phyloP scores from a whole-genome alignment of 441 rosid species.

The Mallotus japonicus region DNA sequence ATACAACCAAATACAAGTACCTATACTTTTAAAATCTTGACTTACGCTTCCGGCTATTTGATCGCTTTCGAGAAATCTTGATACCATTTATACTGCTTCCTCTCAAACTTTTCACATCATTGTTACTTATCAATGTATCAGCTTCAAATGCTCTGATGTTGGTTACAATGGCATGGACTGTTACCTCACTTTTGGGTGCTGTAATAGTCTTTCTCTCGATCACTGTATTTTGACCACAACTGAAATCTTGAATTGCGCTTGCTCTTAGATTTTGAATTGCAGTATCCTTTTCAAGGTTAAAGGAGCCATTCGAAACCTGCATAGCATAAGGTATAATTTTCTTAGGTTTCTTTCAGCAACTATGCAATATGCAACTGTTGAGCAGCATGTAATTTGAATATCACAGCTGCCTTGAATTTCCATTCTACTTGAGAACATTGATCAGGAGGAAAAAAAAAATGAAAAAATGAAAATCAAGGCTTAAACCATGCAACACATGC shows the following conservation, averaged over 20 bases:
- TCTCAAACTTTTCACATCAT: conserved; percentile 48
- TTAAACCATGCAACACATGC: not conserved
- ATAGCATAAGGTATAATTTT: conserved; percentile 2
- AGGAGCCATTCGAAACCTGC: conserved; percentile 48
- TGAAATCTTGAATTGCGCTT: conserved; percentile 44
- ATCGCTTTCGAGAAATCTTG: conserved; percentile 49
- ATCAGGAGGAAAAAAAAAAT: too few species aligned
- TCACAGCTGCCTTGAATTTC: not conserved
- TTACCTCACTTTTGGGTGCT: conserved; percentile 54
- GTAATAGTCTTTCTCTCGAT: conserved; percentile 42
- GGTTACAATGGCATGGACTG: conserved; percentile 59
- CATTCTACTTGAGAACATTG: not conserved
- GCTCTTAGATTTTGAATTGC: conserved; percentile 48
- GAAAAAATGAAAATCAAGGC: not conserved
- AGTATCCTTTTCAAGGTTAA: conserved; percentile 42
- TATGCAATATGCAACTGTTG: not conserved
- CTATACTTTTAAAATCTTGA: conserved; percentile 30
- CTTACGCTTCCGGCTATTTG: conserved; percentile 54
- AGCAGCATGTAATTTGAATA: not conserved
- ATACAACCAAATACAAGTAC: conserved; percentile 19
- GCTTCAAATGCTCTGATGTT: conserved; percentile 54
- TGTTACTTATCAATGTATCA: conserved; percentile 33
- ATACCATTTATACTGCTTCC: conserved; percentile 32
- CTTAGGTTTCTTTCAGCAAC: not conserved
- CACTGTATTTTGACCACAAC: conserved; percentile 55